Conservation (phyloP, 1,284 basidiomycete species). For the Cutaneotrichosporon daszewskae region DNA sequence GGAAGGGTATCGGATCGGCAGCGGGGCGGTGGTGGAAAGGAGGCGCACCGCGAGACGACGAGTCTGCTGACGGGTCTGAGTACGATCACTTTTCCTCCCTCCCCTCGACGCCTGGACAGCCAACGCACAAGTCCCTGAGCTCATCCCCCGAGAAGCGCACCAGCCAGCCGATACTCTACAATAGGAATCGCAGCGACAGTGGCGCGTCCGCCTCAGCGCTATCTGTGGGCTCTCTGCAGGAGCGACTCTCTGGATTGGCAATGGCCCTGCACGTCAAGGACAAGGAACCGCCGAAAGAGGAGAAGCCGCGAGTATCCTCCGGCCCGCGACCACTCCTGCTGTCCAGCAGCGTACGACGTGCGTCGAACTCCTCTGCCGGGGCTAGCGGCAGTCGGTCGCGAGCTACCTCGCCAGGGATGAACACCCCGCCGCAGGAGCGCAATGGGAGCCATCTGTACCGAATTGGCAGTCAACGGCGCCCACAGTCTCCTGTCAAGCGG, state of each 20-base stretch:
- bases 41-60: conserved; percentile 8
- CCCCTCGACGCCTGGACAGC: conserved; percentile 4
- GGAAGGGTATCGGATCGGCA: conserved; percentile 15
- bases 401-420: conserved; percentile 13
- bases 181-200: conserved; percentile 14
- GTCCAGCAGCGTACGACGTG: conserved; percentile 19
- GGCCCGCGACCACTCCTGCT: conserved; percentile 29
- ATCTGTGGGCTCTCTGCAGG: conserved; percentile 23
- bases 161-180: neutral
- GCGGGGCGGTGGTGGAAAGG: conserved; percentile 11
- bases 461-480: conserved; percentile 11
- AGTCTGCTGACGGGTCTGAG: conserved; percentile 14
- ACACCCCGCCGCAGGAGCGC: conserved; percentile 7
- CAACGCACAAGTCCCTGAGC: neutral
- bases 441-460: conserved; percentile 10
- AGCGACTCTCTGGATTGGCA: conserved; percentile 16
- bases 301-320: conserved; percentile 5
- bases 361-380: conserved; percentile 19
- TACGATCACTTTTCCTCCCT: conserved; percentile 11
- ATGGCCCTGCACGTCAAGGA: conserved; percentile 3
- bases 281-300: conserved; percentile 2
- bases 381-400: conserved; percentile 13
- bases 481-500: neutral
- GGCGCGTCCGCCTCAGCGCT: conserved; percentile 11
- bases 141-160: conserved; percentile 2